Evolutionary conservation across 768 basidiomycete species (phyloP).

Genomic region (Russula sp.): DNA sequence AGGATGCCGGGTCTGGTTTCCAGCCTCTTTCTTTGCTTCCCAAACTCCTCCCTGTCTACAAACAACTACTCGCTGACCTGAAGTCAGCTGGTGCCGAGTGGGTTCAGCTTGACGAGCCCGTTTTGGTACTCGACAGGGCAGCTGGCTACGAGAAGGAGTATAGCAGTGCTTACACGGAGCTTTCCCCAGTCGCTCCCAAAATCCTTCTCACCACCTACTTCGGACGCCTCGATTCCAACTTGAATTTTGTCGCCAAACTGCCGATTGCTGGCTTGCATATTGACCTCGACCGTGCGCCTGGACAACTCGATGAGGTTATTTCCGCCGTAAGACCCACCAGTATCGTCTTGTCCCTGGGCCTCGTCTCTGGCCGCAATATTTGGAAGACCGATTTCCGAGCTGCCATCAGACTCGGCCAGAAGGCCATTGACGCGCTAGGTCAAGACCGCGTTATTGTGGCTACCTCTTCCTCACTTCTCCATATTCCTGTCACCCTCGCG

Average conservation of each 20-base stretch:
- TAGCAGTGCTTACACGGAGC: conserved; percentile 70
- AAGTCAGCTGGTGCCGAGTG: conserved; percentile 90
- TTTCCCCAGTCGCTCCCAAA: conserved; percentile 79
- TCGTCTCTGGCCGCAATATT: conserved; percentile 98
- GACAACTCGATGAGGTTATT: conserved; percentile 78
- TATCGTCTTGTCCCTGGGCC: conserved; percentile 83
- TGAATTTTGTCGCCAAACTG: conserved; percentile 84
- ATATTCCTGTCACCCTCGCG: conserved; percentile 93
- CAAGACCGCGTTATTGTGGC: conserved; percentile 86
- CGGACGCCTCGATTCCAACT: conserved; percentile 88
- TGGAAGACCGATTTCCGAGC: conserved; percentile 95
- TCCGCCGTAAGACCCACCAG: conserved; percentile 77
- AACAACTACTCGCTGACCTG: conserved; percentile 81
- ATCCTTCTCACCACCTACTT: conserved; percentile 97
- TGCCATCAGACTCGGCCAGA: conserved; percentile 76
- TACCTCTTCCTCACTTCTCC: conserved; percentile 95
- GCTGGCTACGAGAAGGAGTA: conserved; percentile 73
- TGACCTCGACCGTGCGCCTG: conserved; percentile 90
- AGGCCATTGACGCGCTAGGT: conserved; percentile 79
- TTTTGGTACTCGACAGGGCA: conserved; percentile 89
- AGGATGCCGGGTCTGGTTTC: conserved; percentile 79
- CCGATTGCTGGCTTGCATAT: conserved; percentile 93
- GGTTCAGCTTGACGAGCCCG: conserved; percentile 96
- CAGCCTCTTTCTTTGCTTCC: conserved; percentile 86
- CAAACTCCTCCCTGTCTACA: conserved; percentile 88